Evolutionary conservation across 2,329 filamentous ascomycete genomes (phyloP).

Genomic region (Sporothrix mexicana): DNA sequence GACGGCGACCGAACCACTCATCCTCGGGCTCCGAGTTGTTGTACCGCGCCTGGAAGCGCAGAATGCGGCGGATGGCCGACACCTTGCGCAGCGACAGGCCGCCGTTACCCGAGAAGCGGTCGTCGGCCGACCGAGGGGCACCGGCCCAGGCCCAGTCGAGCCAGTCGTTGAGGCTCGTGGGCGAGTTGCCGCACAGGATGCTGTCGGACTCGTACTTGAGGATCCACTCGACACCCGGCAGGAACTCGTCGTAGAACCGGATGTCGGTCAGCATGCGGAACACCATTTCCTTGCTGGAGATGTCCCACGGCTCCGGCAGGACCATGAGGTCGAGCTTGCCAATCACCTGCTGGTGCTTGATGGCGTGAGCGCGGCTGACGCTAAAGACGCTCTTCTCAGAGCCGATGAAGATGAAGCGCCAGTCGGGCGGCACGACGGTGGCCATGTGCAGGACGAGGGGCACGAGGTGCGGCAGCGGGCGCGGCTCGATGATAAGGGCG

Average conservation of each 20-base stretch:
- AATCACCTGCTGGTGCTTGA: slow-evolving; percentile 55
- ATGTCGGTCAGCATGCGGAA: slow-evolving; percentile 56
- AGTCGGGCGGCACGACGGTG: slow-evolving; percentile 58
- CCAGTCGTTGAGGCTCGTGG: slow-evolving; percentile 59
- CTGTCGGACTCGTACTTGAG: slow-evolving; percentile 62
- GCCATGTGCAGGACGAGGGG: slow-evolving; percentile 60
- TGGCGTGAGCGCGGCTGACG: slow-evolving; percentile 53
- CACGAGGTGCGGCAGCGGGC: slow-evolving; percentile 55
- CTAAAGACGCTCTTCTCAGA: slow-evolving; percentile 54
- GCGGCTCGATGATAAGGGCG: slow-evolving; percentile 58
- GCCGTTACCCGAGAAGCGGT: slow-evolving; percentile 58
- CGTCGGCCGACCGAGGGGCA: slow-evolving; percentile 53
- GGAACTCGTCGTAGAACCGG: slow-evolving; percentile 59
- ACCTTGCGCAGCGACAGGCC: slow-evolving; percentile 61
- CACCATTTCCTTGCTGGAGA: slow-evolving; percentile 55
- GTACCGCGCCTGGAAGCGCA: slow-evolving; percentile 56
- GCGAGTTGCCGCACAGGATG: slow-evolving; percentile 61
- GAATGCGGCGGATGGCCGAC: slow-evolving; percentile 55
- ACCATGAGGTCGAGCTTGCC: slow-evolving; percentile 60
- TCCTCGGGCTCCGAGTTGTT: slow-evolving; percentile 60
- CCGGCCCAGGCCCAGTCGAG: slow-evolving; percentile 62
- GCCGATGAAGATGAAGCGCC: slow-evolving; percentile 61
- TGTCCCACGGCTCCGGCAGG: slow-evolving; percentile 55
- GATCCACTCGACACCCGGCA: slow-evolving; percentile 59
- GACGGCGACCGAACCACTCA: slow-evolving; percentile 59